phyloP scores from a whole-genome alignment of 129 eudicot species.

The Centella asiatica region DNA sequence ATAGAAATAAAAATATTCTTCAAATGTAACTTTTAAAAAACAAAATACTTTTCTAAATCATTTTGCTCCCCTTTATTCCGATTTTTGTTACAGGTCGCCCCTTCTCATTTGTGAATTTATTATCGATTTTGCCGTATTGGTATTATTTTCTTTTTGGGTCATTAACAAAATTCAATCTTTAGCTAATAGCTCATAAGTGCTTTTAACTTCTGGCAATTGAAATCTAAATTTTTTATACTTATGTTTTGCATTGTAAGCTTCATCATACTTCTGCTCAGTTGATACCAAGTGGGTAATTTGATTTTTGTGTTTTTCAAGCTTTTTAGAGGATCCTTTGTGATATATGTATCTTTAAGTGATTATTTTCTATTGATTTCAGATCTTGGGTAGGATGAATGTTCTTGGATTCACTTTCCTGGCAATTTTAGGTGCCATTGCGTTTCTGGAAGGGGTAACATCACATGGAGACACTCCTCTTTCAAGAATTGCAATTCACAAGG shows the following conservation, averaged over 20 bases:
- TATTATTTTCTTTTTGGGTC: neutral
- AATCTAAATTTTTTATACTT: neutral
- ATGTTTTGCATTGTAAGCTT: too few species aligned
- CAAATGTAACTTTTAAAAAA: too few species aligned
- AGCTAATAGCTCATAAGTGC: neutral
- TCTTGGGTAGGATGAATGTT: slow-evolving; percentile 30
- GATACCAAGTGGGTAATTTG: neutral
- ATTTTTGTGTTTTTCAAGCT: neutral
- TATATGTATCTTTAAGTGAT: neutral
- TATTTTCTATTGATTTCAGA: slow-evolving; percentile 9
- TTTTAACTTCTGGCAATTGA: neutral
- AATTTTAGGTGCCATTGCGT: slow-evolving; percentile 33
- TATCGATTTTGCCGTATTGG: too few species aligned
- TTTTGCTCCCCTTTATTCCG: neutral
- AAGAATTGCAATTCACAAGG: slow-evolving; percentile 54
- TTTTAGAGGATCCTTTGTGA: neutral
- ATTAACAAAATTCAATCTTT: neutral
- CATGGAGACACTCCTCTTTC: slow-evolving; percentile 70
- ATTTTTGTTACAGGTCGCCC: neutral
- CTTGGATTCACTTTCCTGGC: slow-evolving; percentile 31
- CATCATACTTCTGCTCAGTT: neutral
- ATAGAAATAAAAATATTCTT: too few species aligned
- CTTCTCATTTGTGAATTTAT: neutral
- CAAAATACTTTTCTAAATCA: too few species aligned
- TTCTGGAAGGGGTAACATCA: slow-evolving; percentile 38